Evolutionary conservation across 2,329 filamentous ascomycete genomes (phyloP).

Genomic region (Beauveria varroae): DNA sequence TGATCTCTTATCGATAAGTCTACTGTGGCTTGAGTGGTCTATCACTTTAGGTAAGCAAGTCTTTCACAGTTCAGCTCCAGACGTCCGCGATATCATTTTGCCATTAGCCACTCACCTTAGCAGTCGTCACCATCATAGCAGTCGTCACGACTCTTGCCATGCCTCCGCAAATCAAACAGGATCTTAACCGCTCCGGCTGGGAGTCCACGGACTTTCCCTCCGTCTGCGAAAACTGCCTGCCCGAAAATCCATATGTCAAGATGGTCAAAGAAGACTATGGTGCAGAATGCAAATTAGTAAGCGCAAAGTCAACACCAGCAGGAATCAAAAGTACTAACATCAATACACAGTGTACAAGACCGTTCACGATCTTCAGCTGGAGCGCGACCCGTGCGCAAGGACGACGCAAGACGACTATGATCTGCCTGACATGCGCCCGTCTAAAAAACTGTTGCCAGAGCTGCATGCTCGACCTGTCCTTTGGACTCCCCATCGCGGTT

Average conservation of each 20-base stretch:
- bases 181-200: constrained; percentile 92
- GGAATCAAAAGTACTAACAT: constrained; percentile 14
- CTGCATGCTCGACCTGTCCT: constrained; percentile 96
- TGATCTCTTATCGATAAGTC: not conserved
- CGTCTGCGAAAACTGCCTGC: constrained; percentile 86
- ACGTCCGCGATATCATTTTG: not conserved
- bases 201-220: constrained; percentile 88
- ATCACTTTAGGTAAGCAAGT: constrained; percentile 2
- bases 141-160: constrained; percentile 34
- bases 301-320: constrained; percentile 6
- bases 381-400: constrained; percentile 81
- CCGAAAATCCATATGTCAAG: constrained; percentile 95
- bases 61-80: not conserved
- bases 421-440: constrained; percentile 92
- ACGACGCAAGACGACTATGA: constrained; percentile 87
- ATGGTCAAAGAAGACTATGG: constrained; percentile 98
- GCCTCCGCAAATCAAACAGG: constrained; percentile 91
- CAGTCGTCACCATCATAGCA: not conserved
- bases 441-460: constrained; percentile 98
- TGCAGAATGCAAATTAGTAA: constrained; percentile 66
- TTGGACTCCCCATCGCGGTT: constrained; percentile 89
- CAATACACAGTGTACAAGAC: constrained; percentile 63
- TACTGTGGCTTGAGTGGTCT: not conserved
- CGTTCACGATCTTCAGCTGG: constrained; percentile 95
- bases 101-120: not conserved